Evolutionary conservation across 140 eudicot genomes (phyloP), one percentile per base, ranked within the genome.

Genomic region (Flaveria floridana): DNA sequence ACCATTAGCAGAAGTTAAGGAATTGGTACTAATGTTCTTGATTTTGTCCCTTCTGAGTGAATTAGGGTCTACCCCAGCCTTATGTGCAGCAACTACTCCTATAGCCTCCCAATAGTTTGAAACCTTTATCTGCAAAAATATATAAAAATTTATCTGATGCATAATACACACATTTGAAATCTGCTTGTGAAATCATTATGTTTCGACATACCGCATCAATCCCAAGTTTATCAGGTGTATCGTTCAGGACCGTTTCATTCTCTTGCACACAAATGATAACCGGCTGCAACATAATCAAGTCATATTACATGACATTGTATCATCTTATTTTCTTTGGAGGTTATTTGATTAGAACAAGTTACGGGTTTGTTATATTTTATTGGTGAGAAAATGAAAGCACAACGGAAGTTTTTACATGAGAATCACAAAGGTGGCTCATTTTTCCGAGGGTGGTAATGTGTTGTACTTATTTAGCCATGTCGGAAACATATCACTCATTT

Each of bases 101-200:
- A 90, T 90, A 70, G 97, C 99, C 73, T 93, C 97, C 97, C 97
- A 93, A 62, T 93, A 93, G 72, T 93, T 93, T 65, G 99, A 85
- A 62, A 93, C 99, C 81, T 84, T 90, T 42, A 93, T 82, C 97
- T 93, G 89, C 48, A 85, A 81, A 56, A 71, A 65, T 39, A 63
- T 47, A 28, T 28, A 28, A 3, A 7, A 23, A 57, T 52, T 19
- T 41, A 48, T 20, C 6, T 20, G 23, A 63, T 37, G 48, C 65
- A 39, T 21, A 30, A 53, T 28, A 46, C 14, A 26, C 56, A 68
- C 13, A 41, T 20, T 13, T 50, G 15, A 30, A 65, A 55, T 39
- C 39, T 78, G 18, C 0, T 5, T 28, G 15, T 30, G 39, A 48
- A 41, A 47, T 44, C n/a, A 21, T 71, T 20, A 42, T 72, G 25